Conservation (phyloP, 2,329 filamentous ascomycete species). For the Scedosporium apiospermum region DNA sequence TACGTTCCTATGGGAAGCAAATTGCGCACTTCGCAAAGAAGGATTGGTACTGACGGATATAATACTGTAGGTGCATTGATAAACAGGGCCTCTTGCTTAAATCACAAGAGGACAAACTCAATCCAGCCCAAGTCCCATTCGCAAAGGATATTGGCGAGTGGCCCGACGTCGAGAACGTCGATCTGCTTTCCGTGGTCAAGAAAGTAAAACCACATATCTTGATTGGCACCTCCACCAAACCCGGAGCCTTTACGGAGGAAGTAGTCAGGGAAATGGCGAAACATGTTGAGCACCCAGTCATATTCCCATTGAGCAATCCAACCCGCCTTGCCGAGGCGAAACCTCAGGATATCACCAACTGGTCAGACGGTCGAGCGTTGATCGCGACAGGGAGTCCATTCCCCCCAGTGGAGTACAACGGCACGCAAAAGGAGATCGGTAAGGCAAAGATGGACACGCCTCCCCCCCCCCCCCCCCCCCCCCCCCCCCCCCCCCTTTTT, state of each 20-base stretch:
- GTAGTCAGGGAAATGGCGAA: slow-evolving; percentile 67
- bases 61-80: slow-evolving; percentile 57
- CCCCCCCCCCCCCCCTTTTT: neutral
- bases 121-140: slow-evolving; percentile 57
- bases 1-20: slow-evolving; percentile 21
- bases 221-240: slow-evolving; percentile 74
- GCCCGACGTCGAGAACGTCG: slow-evolving; percentile 40
- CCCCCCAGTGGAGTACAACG: slow-evolving; percentile 55
- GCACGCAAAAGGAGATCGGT: slow-evolving; percentile 28
- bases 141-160: slow-evolving; percentile 57
- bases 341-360: slow-evolving; percentile 64
- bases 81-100: slow-evolving; percentile 60
- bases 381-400: slow-evolving; percentile 82
- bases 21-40: neutral
- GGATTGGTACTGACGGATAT: neutral
- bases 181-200: slow-evolving; percentile 58
- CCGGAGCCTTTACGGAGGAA: slow-evolving; percentile 65
- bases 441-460: neutral
- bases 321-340: slow-evolving; percentile 75
- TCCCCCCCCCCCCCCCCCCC: too few species aligned
- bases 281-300: slow-evolving; percentile 62
- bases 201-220: slow-evolving; percentile 70
- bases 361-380: slow-evolving; percentile 69
- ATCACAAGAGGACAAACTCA: slow-evolving; percentile 27
- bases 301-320: slow-evolving; percentile 78